Conservation (phyloP, 1,284 basidiomycete genomes). For the Athelia psychrophila region DNA sequence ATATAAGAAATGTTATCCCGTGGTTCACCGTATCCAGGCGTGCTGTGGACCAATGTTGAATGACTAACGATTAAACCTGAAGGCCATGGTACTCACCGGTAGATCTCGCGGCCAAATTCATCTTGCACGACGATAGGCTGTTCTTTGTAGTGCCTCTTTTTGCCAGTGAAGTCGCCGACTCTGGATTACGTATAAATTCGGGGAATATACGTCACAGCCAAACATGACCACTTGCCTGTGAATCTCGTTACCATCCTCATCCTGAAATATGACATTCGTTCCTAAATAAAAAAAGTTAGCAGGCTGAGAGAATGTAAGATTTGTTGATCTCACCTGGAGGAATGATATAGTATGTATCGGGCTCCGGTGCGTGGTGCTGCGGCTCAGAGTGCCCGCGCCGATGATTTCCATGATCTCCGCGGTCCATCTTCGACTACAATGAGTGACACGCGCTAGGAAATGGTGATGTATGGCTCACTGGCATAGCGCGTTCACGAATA, state of each 20-base stretch:
- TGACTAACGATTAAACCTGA: neutral
- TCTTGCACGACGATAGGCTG: slow-evolving; percentile 48
- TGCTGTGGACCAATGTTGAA: neutral
- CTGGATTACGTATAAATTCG: slow-evolving; percentile 23
- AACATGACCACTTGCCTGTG: slow-evolving; percentile 42
- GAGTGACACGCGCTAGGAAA: neutral
- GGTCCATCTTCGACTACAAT: neutral
- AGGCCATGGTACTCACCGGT: slow-evolving; percentile 35
- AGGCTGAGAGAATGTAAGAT: too few species aligned
- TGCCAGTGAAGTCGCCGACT: slow-evolving; percentile 41
- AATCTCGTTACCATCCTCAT: slow-evolving; percentile 63
- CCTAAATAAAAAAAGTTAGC: too few species aligned
- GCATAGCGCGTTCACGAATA: neutral
- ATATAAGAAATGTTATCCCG: neutral
- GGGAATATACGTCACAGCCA: neutral
- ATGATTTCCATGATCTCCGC: neutral
- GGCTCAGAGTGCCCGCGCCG: neutral
- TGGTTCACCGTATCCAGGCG: neutral
- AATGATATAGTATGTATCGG: neutral
- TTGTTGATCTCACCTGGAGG: neutral
- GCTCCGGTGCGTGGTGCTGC: neutral
- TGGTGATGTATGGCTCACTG: neutral
- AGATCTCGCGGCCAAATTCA: slow-evolving; percentile 44
- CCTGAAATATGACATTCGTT: slow-evolving; percentile 55
- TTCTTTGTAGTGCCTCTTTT: slow-evolving; percentile 17